Percentiles rank a stretch among this genome's conserved stretches.
phyloP scores from a whole-genome alignment of 768 basidiomycete genomes.

The Rhodotorula taiwanensis region DNA sequence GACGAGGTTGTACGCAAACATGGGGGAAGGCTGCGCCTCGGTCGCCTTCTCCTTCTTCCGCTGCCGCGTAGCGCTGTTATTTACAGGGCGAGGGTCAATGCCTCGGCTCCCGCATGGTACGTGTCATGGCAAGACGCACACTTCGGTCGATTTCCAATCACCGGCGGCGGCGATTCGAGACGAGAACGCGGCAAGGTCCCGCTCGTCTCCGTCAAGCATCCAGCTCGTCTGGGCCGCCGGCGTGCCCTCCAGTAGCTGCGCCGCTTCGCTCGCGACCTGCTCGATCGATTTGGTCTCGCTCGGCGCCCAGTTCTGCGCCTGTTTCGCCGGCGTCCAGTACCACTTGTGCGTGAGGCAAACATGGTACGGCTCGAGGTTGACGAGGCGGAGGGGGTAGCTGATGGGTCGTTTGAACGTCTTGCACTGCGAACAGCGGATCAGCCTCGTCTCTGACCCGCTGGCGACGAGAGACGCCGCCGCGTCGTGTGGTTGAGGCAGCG shows the following conservation, averaged over 20 bases:
- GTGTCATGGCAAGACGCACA: slow-evolving; percentile 10
- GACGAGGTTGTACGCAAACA: slow-evolving; percentile 6
- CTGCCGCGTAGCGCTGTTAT: too few species aligned
- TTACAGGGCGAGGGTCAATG: too few species aligned
- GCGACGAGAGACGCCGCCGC: neutral
- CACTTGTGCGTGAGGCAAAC: slow-evolving; percentile 25
- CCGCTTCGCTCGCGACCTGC: slow-evolving; percentile 1
- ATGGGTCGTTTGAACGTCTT: neutral
- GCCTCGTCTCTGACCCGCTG: neutral
- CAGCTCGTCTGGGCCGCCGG: slow-evolving; percentile 2
- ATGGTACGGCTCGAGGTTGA: slow-evolving; percentile 25
- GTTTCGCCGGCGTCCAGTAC: slow-evolving; percentile 29
- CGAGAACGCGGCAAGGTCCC: neutral
- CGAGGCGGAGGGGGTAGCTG: slow-evolving; percentile 12
- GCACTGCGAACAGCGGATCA: slow-evolving; percentile 29
- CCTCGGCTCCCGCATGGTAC: too few species aligned
- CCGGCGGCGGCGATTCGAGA: slow-evolving; percentile 8
- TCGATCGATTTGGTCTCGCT: neutral
- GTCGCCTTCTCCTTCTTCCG: too few species aligned
- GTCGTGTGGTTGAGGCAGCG: neutral
- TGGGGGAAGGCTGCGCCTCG: neutral
- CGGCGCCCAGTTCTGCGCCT: slow-evolving; percentile 9
- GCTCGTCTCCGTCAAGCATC: slow-evolving; percentile 6
- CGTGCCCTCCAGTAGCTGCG: neutral
- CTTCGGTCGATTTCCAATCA: neutral